Conservation (phyloP, 441 rosid genomes). For the Bruguiera hainesii region DNA sequence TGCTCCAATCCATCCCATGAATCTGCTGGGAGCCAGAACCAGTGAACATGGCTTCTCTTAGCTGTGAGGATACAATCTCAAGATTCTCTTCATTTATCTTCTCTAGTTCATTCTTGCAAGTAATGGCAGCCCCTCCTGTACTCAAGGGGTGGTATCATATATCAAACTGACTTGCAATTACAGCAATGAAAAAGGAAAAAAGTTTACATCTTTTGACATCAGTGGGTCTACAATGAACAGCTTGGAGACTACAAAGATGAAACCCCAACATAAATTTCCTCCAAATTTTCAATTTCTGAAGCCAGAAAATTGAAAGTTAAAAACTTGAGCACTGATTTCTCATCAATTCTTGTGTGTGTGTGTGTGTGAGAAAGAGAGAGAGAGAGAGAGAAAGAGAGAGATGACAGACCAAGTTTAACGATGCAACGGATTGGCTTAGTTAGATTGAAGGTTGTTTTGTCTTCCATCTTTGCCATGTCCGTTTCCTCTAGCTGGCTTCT, state of each 20-base stretch:
- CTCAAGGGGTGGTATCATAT: neutral
- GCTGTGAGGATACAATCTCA: conserved; percentile 50
- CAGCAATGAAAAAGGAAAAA: too few species aligned
- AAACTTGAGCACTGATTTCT: too few species aligned
- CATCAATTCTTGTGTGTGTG: neutral
- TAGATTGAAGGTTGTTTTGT: conserved; percentile 1
- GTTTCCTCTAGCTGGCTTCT: neutral
- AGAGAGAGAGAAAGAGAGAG: neutral
- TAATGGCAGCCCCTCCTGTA: conserved; percentile 91
- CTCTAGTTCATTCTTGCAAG: conserved; percentile 83
- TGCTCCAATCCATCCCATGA: conserved; percentile 93
- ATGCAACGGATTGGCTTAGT: conserved; percentile 71
- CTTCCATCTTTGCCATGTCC: conserved; percentile 9
- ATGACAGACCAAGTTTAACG: conserved; percentile 67
- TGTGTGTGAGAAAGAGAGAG: too few species aligned
- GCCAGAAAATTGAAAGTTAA: too few species aligned
- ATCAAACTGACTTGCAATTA: too few species aligned
- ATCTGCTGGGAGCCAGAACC: conserved; percentile 37
- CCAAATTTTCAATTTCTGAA: too few species aligned
- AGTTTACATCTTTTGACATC: neutral
- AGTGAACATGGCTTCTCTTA: conserved; percentile 55
- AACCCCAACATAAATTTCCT: neutral
- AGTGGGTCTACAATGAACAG: neutral
- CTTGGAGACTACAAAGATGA: neutral
- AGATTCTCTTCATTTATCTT: conserved; percentile 72